phyloP scores from a whole-genome alignment of 2,329 filamentous ascomycete genomes.

The Colletotrichum coccodes region DNA sequence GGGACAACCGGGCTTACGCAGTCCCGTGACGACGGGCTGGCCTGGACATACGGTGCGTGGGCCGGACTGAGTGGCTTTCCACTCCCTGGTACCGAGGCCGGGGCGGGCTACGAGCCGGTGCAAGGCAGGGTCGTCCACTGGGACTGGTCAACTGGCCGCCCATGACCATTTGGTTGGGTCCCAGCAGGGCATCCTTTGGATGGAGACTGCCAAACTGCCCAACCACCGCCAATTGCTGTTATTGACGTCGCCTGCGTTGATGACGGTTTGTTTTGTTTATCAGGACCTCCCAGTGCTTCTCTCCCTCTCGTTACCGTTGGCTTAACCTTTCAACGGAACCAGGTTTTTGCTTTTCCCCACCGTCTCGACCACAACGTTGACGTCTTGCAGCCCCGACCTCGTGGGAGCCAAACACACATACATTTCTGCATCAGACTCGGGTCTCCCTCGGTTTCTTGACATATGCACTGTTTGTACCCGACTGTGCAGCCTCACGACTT shows the following conservation, averaged over 20 bases:
- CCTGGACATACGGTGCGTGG: not conserved
- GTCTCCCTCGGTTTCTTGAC: slow-evolving; percentile 1
- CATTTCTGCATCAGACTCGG: not conserved
- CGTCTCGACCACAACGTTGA: slow-evolving; percentile 6
- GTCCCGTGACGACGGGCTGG: not conserved
- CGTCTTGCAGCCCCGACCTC: slow-evolving; percentile 17
- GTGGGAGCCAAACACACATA: slow-evolving; percentile 18
- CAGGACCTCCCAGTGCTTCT: not conserved
- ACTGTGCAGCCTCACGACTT: not conserved
- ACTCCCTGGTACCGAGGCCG: not conserved
- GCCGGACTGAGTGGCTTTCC: not conserved
- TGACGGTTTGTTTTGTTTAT: not conserved
- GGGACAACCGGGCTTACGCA: not conserved
- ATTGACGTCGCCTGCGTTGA: slow-evolving; percentile 8
- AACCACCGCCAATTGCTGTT: slow-evolving; percentile 19
- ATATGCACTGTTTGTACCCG: not conserved
- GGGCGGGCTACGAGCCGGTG: not conserved
- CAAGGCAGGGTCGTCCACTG: not conserved
- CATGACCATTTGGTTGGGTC: slow-evolving; percentile 5
- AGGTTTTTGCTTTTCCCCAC: not conserved
- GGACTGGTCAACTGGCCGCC: not conserved
- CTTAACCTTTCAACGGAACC: not conserved
- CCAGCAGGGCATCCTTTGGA: slow-evolving; percentile 5
- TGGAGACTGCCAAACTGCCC: slow-evolving; percentile 16
- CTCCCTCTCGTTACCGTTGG: not conserved